Base-by-base conservation (phyloP, 306 rosid genomes). In the Argentina anserina region DNA sequence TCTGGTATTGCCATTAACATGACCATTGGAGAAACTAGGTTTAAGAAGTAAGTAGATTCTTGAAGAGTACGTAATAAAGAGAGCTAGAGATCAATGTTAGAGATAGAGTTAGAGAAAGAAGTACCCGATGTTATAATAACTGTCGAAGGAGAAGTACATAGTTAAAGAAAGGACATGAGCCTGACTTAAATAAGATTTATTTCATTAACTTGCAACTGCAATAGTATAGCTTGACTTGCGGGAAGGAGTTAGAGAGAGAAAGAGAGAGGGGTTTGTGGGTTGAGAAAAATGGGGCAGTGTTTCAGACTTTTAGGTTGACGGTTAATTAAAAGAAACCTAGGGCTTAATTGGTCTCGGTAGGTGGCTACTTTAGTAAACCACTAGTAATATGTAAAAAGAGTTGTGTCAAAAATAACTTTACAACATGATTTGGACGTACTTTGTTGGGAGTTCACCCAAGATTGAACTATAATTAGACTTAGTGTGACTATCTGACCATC, bases 221-320 rank as follows among this genome's bases (percentile, higher is more conserved):
- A 9, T 13, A 21, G 40, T 29, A 59, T 55, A 28, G 40, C 65
- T 29, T 13, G 56, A 18, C 59, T 68, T 68, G 59, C n/a, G 41
- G 58, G 40, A n/a, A 29, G 52, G 20, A 47, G 29, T 28, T 18
- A 18, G 64, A 60, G 42, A 61, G 41, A 18, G 14, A 61, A 8
- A 6, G 21, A 62, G 26, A 63, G 68, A 62, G 49, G 69, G 45
- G 74, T 50, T 69, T 49, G 63, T 34, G 63, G 74, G 40, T 55
- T 71, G 75, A 71, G 75, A 71, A 55, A 71, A 39, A 37, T 23
- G 7, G 17, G 65, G 65, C n/a, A n/a, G 50, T 31, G 20, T 6
- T 14, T 31, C 5, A 42, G 61, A 1, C 31, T 31, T 31, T n/a
- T n/a, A n/a, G n/a, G n/a, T n/a, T 40, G 42, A 70, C 64, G 49